Evolutionary conservation across 768 basidiomycete genomes (phyloP).

Genomic region (Krasilnikovozyma curviuscula): DNA sequence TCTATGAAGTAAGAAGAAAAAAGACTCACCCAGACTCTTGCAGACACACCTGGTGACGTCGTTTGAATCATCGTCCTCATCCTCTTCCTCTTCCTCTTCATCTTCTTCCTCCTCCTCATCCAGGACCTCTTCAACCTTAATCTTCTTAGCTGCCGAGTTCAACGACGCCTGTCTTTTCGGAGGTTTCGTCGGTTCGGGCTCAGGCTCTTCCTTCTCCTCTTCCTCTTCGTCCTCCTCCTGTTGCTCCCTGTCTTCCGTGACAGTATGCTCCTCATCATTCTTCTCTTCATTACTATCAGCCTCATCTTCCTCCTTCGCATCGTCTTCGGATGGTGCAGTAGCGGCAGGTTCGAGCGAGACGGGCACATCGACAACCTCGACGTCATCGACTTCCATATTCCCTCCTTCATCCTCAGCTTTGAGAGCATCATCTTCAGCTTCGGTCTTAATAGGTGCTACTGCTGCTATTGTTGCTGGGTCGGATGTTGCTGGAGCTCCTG

Average conservation of each 20-base stretch:
- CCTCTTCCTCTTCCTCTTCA: slow-evolving; percentile 5
- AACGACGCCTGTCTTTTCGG: neutral
- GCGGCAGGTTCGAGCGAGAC: neutral
- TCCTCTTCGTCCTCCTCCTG: neutral
- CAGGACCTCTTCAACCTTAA: neutral
- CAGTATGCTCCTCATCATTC: neutral
- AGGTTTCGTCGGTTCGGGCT: neutral
- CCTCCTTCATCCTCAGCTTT: neutral
- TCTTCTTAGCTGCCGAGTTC: too few species aligned
- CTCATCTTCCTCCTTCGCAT: neutral
- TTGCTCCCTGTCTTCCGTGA: neutral
- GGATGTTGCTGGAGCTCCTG: too few species aligned
- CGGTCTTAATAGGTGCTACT: too few species aligned
- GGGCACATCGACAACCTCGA: neutral
- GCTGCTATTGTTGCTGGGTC: too few species aligned
- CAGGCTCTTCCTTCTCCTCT: neutral
- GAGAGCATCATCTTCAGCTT: neutral
- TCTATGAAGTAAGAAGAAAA: neutral
- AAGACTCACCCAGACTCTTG: slow-evolving; percentile 11
- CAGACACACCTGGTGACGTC: slow-evolving; percentile 15
- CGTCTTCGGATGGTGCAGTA: neutral
- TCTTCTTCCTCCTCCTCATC: slow-evolving; percentile 9
- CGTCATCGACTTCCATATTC: neutral
- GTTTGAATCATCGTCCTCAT: slow-evolving; percentile 1
- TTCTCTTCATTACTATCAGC: neutral